Evolutionary conservation across 371 early-diverging fungal genomes (phyloP), one percentile per base, ranked within the genome.

Genomic region (Nematocida sp.): DNA sequence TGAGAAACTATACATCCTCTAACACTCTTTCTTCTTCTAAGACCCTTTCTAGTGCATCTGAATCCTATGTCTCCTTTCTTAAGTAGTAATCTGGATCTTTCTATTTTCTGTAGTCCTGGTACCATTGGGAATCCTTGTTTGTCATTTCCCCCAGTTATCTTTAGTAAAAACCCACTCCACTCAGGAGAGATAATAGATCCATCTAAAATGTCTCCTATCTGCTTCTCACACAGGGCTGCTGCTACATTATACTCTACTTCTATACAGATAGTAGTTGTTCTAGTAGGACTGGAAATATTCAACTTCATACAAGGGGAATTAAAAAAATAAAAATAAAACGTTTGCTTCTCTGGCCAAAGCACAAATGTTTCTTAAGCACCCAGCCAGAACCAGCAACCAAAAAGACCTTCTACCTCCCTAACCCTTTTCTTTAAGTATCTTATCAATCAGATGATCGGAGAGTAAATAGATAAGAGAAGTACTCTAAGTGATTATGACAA

Each of bases 141-240:
- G 88, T 97, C 98, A 87, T 94, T 91, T 81, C 98, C 98, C 81
- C 98, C 98, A 76, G 92, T 90, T 82, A 97, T 92, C 83, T 92
- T 90, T 87, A 97, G 90, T 80, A 94, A 88, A 87, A 91, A 94
- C 76, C 96, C 96, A 87, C 90, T 91, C 90, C 91, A 96, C 86
- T 97, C 95, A 79, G 91, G 91, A 80, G 93, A 91, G 80, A 97
- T 87, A 49, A 90, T 83, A 84, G 92, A 93, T 76, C 90, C 98
- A 78, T 91, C 86, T 78, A 97, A 91, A 84, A 93, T 94, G 78
- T 90, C 87, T 63, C 92, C 87, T 86, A 96, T 91, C 82, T 93
- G 92, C 88, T 92, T 93, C 85, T 94, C 96, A 83, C 90, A 94
- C 85, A 97, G 90, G 85, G 87, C 88, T 81, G 89, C 84, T 83